Conservation (phyloP, 352 stramenopile genomes). For the Pythium diclinum region DNA sequence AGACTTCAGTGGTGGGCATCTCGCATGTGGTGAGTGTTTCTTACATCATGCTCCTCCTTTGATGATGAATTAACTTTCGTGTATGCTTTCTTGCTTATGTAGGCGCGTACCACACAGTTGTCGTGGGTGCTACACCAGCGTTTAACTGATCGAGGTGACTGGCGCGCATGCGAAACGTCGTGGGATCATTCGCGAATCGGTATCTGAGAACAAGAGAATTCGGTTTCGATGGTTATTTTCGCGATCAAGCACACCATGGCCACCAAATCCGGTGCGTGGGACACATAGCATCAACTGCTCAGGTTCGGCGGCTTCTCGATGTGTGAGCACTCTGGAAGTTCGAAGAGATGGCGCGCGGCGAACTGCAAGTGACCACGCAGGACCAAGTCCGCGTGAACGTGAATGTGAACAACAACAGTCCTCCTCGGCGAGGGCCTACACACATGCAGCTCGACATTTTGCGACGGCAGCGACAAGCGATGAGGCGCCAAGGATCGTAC, state of each 20-base stretch:
- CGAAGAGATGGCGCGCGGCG: background rate
- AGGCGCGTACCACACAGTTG: constrained; percentile 70
- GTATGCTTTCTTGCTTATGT: constrained; percentile 1
- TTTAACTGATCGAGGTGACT: constrained; percentile 5
- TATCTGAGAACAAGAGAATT: constrained; percentile 18
- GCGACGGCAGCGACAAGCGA: constrained; percentile 33
- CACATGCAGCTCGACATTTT: constrained; percentile 28
- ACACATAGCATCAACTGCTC: background rate
- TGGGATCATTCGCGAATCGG: background rate
- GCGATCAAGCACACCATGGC: constrained; percentile 8
- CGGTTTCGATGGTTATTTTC: constrained; percentile 21
- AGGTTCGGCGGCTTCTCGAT: background rate
- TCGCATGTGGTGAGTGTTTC: constrained; percentile 54
- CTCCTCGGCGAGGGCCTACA: constrained; percentile 3
- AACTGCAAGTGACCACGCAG: background rate
- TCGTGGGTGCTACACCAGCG: constrained; percentile 30
- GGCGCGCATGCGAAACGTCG: background rate
- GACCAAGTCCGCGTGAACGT: constrained; percentile 20
- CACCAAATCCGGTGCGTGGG: constrained; percentile 18
- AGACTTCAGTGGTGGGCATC: constrained; percentile 49
- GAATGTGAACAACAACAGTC: background rate
- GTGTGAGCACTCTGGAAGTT: background rate
- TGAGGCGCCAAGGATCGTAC: constrained; percentile 33
- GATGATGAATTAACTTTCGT: background rate
- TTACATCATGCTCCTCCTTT: background rate